Conservation (phyloP, 352 stramenopile genomes). For the Phytophthora fragariaefolia region DNA sequence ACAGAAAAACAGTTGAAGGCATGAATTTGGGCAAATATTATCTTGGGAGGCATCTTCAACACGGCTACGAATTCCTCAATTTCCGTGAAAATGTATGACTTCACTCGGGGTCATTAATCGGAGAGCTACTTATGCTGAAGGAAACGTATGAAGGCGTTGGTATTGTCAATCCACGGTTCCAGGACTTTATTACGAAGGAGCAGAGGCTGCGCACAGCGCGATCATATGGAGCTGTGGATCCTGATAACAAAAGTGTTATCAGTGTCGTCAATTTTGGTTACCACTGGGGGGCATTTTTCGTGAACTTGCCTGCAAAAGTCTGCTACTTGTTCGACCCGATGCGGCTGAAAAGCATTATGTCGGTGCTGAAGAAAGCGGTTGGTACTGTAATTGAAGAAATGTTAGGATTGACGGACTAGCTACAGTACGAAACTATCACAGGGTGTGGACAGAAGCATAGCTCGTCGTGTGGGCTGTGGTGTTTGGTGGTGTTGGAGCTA, state of each 20-base stretch:
- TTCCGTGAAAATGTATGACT: conserved; percentile 17
- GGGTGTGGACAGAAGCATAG: conserved; percentile 1
- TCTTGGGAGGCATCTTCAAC: conserved; percentile 1
- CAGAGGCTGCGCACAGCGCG: neutral
- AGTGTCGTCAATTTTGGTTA: conserved; percentile 12
- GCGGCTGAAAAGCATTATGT: neutral
- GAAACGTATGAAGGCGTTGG: conserved; percentile 6
- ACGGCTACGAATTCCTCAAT: conserved; percentile 9
- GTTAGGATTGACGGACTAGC: conserved; percentile 2
- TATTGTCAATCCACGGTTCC: conserved; percentile 6
- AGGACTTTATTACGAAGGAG: conserved; percentile 10
- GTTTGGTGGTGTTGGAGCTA: conserved; percentile 10
- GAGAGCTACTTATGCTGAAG: conserved; percentile 4
- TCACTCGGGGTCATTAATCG: conserved; percentile 10
- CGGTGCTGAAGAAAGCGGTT: neutral
- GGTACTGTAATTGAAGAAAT: neutral
- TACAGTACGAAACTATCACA: neutral
- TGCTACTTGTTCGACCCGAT: neutral
- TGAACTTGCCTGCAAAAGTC: neutral
- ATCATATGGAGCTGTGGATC: neutral
- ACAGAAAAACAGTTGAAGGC: neutral
- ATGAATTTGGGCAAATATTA: conserved; percentile 5
- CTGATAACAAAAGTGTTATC: neutral
- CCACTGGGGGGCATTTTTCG: conserved; percentile 9
- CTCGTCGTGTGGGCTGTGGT: conserved; percentile 5